Percentiles rank a stretch among this genome's conserved stretches.
These are phyloP conservation scores for Stephania japonica DNA, from an alignment of 164 flowering plant species.

Conservation along the genomic window DNA sequence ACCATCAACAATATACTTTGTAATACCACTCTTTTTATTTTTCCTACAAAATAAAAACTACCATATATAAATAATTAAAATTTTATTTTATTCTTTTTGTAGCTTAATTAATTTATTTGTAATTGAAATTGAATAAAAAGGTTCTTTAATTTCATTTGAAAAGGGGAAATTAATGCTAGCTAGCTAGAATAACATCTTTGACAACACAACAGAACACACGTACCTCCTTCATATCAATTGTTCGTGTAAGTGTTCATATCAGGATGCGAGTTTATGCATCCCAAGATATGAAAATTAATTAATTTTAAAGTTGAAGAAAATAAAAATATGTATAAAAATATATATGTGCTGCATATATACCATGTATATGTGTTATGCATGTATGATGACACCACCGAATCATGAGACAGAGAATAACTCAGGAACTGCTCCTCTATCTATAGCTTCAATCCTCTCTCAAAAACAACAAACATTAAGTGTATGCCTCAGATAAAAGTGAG, in stretches of 20 bases:
- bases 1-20: slow-evolving; percentile 17
- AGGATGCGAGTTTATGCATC: too few species aligned
- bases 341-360: slow-evolving; percentile 2
- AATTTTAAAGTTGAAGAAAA: slow-evolving; percentile 10
- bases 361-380: slow-evolving; percentile 12
- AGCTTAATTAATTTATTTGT: slow-evolving; percentile 21
- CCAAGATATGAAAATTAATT: too few species aligned
- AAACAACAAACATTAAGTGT: slow-evolving; percentile 13
- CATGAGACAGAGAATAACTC: slow-evolving; percentile 16
- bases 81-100: neutral
- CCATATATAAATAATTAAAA: neutral
- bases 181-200: too few species aligned
- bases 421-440: neutral
- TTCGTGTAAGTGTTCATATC: too few species aligned
- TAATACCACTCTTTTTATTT: too few species aligned
- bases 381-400: slow-evolving; percentile 17
- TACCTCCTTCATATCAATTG: too few species aligned
- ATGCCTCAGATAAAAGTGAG: neutral
- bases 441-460: slow-evolving; percentile 13
- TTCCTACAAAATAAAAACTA: slow-evolving; percentile 1
- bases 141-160: too few species aligned
- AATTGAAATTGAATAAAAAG: neutral
- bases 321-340: slow-evolving; percentile 12
- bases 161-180: too few species aligned
- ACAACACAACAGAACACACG: too few species aligned